Evolutionary conservation across 768 basidiomycete species (phyloP).

Genomic region (Serendipita vermifera): DNA sequence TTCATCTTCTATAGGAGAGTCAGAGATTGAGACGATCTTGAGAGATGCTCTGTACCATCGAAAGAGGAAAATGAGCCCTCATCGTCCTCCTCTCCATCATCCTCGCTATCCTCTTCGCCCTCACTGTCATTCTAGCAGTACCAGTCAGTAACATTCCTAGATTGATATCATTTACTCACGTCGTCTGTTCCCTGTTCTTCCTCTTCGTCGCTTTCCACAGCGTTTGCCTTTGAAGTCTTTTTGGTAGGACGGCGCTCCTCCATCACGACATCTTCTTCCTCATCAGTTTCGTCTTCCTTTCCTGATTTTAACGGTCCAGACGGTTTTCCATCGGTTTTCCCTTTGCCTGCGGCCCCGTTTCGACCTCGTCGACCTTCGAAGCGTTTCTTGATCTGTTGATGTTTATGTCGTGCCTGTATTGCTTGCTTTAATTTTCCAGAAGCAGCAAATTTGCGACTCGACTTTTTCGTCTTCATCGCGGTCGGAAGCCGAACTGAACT

Average conservation of each 20-base stretch:
- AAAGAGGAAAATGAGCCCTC: slow-evolving; percentile 61
- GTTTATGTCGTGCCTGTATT: slow-evolving; percentile 71
- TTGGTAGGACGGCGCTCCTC: slow-evolving; percentile 16
- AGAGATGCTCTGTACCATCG: slow-evolving; percentile 35
- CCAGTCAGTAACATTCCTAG: background rate
- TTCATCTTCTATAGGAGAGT: slow-evolving; percentile 29
- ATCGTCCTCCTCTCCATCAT: slow-evolving; percentile 32
- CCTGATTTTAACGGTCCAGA: slow-evolving; percentile 16
- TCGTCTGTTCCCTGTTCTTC: slow-evolving; percentile 18
- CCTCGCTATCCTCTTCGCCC: slow-evolving; percentile 19
- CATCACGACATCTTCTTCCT: slow-evolving; percentile 20
- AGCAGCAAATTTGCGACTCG: slow-evolving; percentile 75
- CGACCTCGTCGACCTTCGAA: slow-evolving; percentile 37
- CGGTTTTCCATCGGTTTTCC: slow-evolving; percentile 19
- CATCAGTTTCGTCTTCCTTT: slow-evolving; percentile 16
- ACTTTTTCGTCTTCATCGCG: slow-evolving; percentile 51
- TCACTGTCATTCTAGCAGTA: slow-evolving; percentile 26
- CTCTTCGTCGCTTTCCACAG: slow-evolving; percentile 10
- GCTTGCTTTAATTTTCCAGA: slow-evolving; percentile 81
- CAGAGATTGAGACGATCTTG: background rate
- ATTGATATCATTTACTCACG: background rate
- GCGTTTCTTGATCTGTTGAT: slow-evolving; percentile 62
- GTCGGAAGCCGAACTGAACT: no score
- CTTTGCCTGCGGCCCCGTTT: slow-evolving; percentile 27
- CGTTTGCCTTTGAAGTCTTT: slow-evolving; percentile 9